A percentile compares a stretch with the other conserved stretches of the same genome.
Conservation (phyloP, 1,284 basidiomycete species). For the Phylloboletellus chloephorus region DNA sequence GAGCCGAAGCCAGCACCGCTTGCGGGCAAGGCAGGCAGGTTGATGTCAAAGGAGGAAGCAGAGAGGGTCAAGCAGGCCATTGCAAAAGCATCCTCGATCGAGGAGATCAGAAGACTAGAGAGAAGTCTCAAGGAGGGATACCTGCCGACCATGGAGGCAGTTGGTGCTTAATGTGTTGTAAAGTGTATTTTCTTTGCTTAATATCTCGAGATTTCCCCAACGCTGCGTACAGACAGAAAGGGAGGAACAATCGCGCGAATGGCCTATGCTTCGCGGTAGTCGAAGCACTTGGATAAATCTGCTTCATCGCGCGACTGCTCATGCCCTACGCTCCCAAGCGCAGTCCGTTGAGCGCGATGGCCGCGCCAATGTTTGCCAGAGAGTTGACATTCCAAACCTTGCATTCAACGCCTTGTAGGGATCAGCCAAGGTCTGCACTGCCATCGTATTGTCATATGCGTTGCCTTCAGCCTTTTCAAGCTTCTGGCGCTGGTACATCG, state of each 20-base stretch:
- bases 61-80: conserved; percentile 88
- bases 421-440: conserved; percentile 34
- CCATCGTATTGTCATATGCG: conserved; percentile 55
- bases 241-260: neutral
- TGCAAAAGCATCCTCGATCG: conserved; percentile 83
- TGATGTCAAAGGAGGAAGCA: conserved; percentile 92
- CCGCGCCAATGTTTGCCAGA: conserved; percentile 56
- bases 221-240: too few species aligned
- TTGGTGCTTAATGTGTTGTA: conserved; percentile 54
- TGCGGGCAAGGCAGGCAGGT: conserved; percentile 64
- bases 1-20: conserved; percentile 64
- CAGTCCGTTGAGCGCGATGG: conserved; percentile 65
- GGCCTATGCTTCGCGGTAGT: neutral
- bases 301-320: neutral
- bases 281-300: neutral
- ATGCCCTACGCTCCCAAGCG: conserved; percentile 57
- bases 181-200: conserved; percentile 25
- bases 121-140: conserved; percentile 85
- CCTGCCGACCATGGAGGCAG: conserved; percentile 68
- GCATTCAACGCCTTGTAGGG: conserved; percentile 61
- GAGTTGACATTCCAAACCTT: conserved; percentile 59
- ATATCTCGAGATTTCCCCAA: conserved; percentile 9
- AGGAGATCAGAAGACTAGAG: conserved; percentile 86
- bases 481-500: conserved; percentile 67
- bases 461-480: conserved; percentile 74